These are phyloP conservation scores for Arthrinium phaeospermum DNA, from an alignment of 2,329 filamentous ascomycete species.

Conservation along the genomic window DNA sequence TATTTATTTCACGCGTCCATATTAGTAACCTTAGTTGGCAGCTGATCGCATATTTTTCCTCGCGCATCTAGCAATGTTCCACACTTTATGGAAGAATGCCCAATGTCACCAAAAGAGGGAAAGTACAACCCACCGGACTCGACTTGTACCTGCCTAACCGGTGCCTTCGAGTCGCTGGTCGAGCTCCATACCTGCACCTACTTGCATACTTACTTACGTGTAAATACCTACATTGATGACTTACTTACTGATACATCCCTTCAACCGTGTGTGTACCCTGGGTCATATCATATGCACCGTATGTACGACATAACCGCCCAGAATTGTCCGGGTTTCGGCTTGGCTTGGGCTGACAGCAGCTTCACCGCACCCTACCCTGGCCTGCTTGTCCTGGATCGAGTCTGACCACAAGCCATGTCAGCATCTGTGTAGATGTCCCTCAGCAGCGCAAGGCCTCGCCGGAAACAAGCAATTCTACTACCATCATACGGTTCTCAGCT, in stretches of 20 bases:
- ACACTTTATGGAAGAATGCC: neutral
- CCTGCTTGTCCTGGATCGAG: neutral
- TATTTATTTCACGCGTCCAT: neutral
- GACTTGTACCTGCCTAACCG: neutral
- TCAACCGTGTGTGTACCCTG: neutral
- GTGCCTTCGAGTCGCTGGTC: neutral
- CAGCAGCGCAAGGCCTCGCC: neutral
- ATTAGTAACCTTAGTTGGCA: neutral
- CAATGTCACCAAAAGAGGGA: neutral
- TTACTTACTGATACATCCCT: neutral
- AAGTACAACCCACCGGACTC: neutral
- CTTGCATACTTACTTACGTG: too few relatives aligned
- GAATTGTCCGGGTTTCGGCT: neutral
- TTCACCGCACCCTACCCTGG: neutral
- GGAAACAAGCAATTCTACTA: neutral
- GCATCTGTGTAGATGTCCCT: neutral
- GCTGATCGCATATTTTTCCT: neutral
- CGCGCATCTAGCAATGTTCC: neutral
- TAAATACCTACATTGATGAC: neutral
- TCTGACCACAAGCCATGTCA: constrained; percentile 9
- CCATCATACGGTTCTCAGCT: neutral
- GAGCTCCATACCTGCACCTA: neutral
- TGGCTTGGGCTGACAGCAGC: constrained; percentile 3
- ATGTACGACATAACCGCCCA: neutral
- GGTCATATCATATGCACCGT: constrained; percentile 2